Conservation (phyloP, 2,329 filamentous ascomycete species). For the Lasiodiplodia hormozganensis region DNA sequence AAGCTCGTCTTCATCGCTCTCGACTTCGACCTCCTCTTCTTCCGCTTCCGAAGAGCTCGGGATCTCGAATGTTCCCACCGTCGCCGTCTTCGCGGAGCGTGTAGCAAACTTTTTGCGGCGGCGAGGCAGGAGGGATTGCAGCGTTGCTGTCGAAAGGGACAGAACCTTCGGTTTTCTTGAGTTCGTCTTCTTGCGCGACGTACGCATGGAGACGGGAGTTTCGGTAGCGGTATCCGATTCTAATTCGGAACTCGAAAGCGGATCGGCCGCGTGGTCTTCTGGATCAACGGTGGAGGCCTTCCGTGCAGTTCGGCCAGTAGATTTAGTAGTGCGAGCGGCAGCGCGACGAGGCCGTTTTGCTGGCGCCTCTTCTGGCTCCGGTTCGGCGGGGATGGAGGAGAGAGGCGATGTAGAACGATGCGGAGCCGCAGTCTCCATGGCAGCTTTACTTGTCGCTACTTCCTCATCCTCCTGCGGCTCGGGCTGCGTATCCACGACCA, state of each 20-base stretch:
- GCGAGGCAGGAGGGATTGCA: constrained; percentile 55
- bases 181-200: constrained; percentile 14
- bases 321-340: neutral
- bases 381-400: neutral
- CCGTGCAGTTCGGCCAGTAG: constrained; percentile 20
- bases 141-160: constrained; percentile 49
- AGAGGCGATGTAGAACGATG: constrained; percentile 51
- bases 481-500: constrained; percentile 15
- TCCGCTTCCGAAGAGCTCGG: constrained; percentile 42
- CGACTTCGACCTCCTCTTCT: constrained; percentile 25
- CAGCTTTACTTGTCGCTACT: neutral
- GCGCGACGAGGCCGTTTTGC: constrained; percentile 8
- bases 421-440: constrained; percentile 49
- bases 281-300: constrained; percentile 32
- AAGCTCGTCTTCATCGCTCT: constrained; percentile 52
- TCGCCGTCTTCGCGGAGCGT: neutral
- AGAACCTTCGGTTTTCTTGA: neutral
- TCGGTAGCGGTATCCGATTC: constrained; percentile 45
- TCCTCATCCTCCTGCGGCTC: constrained; percentile 12
- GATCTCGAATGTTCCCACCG: constrained; percentile 50
- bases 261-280: constrained; percentile 33
- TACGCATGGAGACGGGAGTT: constrained; percentile 16
- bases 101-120: constrained; percentile 33
- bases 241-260: constrained; percentile 34
- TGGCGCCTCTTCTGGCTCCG: constrained; percentile 34